Evolutionary conservation across 805 yeast species (phyloP).

Genomic region (Lachancea quebecensis): DNA sequence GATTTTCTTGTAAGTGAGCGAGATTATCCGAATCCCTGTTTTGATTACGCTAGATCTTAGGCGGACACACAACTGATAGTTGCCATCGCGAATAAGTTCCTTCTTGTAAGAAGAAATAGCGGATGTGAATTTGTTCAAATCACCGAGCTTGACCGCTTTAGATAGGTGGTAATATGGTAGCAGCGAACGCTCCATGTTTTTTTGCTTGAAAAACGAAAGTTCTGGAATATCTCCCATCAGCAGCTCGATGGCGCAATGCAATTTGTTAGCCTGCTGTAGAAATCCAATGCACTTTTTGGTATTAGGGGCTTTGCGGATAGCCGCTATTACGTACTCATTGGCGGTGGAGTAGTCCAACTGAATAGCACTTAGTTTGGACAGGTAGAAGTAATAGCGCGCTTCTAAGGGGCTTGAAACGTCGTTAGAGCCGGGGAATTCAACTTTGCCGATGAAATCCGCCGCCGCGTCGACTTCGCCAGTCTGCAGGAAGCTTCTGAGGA

Average conservation of each 20-base stretch:
- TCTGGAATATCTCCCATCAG: constrained; percentile 97
- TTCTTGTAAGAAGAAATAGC: constrained; percentile 58
- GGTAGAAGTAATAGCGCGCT: constrained; percentile 85
- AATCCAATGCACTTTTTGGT: constrained; percentile 80
- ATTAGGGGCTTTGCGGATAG: constrained; percentile 94
- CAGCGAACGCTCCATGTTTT: constrained; percentile 50
- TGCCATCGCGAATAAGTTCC: constrained; percentile 65
- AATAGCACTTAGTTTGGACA: constrained; percentile 84
- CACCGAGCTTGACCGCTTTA: constrained; percentile 89
- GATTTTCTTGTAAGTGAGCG: constrained; percentile 83
- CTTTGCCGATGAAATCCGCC: constrained; percentile 78
- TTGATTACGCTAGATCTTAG: constrained; percentile 95
- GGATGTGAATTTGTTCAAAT: constrained; percentile 69
- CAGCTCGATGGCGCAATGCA: constrained; percentile 80
- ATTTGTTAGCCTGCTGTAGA: constrained; percentile 80
- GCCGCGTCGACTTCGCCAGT: constrained; percentile 83
- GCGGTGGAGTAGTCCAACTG: constrained; percentile 91
- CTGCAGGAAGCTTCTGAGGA: constrained; percentile 71
- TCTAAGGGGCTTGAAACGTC: constrained; percentile 79
- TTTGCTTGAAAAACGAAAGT: constrained; percentile 67
- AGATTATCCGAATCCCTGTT: constrained; percentile 92
- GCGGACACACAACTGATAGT: constrained; percentile 76
- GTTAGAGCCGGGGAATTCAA: constrained; percentile 65
- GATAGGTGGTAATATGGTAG: constrained; percentile 82
- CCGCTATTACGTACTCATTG: constrained; percentile 84